phyloP scores from a whole-genome alignment of 2,329 filamentous ascomycete genomes.

The Nemania diffusa region DNA sequence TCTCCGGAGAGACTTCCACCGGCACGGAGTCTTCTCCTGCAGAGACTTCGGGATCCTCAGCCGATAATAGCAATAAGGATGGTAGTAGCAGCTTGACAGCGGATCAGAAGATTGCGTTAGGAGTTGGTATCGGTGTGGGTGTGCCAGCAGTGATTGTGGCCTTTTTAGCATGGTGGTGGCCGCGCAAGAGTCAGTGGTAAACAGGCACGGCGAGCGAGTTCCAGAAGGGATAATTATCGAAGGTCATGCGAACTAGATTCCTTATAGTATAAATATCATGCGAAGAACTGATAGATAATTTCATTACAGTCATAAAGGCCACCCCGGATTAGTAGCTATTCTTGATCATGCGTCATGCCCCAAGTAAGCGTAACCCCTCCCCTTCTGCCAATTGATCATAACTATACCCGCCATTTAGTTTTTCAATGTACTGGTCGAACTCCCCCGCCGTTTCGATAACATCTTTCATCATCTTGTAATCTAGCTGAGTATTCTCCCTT shows the following conservation, averaged over 20 bases:
- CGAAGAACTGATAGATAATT: no score
- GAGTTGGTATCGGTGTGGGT: background rate
- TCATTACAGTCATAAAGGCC: no score
- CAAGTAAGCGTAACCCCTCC: background rate
- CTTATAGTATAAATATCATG: no score
- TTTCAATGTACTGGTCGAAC: slow-evolving; percentile 16
- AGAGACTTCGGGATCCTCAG: background rate
- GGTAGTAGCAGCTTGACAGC: background rate
- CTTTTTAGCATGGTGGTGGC: slow-evolving; percentile 8
- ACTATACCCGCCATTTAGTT: slow-evolving; percentile 2
- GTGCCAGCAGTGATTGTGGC: slow-evolving; percentile 3
- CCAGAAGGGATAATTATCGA: no score
- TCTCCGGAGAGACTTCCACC: slow-evolving; percentile 1
- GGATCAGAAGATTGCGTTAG: slow-evolving; percentile 6
- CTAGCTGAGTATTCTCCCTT: background rate
- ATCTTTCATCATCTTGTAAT: slow-evolving; percentile 11
- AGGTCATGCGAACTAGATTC: no score
- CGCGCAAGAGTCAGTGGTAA: slow-evolving; percentile 5
- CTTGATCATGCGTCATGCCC: background rate
- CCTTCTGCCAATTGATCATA: slow-evolving; percentile 16
- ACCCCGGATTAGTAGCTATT: no score
- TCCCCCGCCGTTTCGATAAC: slow-evolving; percentile 5
- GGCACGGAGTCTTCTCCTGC: background rate
- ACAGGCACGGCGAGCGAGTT: background rate
- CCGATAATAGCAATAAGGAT: background rate